Base-by-base conservation (phyloP, 306 rosid species). In the Carpinus viminea region DNA sequence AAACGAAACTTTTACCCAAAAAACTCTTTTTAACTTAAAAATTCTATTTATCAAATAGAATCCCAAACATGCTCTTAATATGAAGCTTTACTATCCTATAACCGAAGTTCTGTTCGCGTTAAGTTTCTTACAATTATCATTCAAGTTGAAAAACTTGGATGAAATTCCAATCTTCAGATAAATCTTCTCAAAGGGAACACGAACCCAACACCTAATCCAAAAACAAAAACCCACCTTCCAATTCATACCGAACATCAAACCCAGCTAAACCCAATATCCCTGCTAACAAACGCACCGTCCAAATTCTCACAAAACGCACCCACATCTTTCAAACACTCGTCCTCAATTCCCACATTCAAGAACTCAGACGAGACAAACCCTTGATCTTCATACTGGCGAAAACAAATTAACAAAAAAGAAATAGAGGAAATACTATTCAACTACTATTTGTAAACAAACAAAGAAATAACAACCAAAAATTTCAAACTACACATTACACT, bases 131-230 rank as follows among this genome's bases (percentile, higher is more conserved):
- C 46, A 46, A 75, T 18, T 56, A 52, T 74, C 79, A 78, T 4
- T 26, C n/a, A 15, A 31, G 18, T 73, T n/a, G 34, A 83, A 46
- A 69, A 72, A 34, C 68, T 26, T 66, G 46, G 80, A 76, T 0
- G 86, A 82, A 78, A 81, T 75, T 48, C 86, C 96, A 84, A 92
- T 88, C 64, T 80, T 86, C 1, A 97, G 98, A 82, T 91, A 93
- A 81, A 93, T 88, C 86, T 91, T 82, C 2, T 91, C 97, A 85
- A 90, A 91, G 11, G 97, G 96, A 76, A 90, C 84, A 79, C 92
- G 78, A 76, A 96, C 96, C 36, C 92, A 83, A 74, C 81, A 68
- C 80, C 57, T 57, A 78, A 83, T 26, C 68, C 83, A 93, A 20
- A 74, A 81, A 78, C 12, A 91, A 82, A 61, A 87, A 75, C 10